phyloP scores from a whole-genome alignment of 176 grass and related monocot species.

The Poa annua region DNA sequence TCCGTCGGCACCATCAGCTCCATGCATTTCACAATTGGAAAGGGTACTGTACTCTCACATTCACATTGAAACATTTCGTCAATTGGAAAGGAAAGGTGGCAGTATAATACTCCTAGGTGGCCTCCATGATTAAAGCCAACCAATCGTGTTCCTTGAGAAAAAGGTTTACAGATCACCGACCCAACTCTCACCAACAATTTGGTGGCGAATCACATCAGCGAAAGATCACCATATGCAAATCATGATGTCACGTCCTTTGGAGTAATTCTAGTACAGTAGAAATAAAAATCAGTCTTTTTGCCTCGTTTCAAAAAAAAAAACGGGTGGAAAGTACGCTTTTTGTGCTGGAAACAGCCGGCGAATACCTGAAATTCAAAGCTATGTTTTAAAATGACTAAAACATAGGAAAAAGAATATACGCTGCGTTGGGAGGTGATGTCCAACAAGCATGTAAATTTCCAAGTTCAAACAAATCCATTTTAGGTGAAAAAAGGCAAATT shows the following conservation, averaged over 20 bases:
- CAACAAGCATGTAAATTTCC: background rate
- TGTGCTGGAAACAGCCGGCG: background rate
- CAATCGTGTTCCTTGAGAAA: background rate
- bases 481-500: background rate
- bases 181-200: conserved; percentile 2
- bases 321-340: background rate
- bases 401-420: background rate
- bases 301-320: too few relatives aligned
- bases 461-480: background rate
- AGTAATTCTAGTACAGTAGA: background rate
- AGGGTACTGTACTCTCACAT: too few relatives aligned
- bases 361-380: background rate
- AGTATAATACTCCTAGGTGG: background rate
- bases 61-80: too few relatives aligned
- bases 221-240: background rate
- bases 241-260: background rate
- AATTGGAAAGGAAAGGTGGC: background rate
- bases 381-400: background rate
- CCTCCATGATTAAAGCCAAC: conserved; percentile 6
- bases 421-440: background rate
- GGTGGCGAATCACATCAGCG: conserved; percentile 32
- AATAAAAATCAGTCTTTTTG: too few relatives aligned
- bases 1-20: too few relatives aligned
- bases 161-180: background rate
- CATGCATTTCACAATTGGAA: too few relatives aligned